Percentiles rank a stretch among this genome's conserved stretches.
Conservation (phyloP, 2,329 filamentous ascomycete species). For the Elsinoe fawcettii region DNA sequence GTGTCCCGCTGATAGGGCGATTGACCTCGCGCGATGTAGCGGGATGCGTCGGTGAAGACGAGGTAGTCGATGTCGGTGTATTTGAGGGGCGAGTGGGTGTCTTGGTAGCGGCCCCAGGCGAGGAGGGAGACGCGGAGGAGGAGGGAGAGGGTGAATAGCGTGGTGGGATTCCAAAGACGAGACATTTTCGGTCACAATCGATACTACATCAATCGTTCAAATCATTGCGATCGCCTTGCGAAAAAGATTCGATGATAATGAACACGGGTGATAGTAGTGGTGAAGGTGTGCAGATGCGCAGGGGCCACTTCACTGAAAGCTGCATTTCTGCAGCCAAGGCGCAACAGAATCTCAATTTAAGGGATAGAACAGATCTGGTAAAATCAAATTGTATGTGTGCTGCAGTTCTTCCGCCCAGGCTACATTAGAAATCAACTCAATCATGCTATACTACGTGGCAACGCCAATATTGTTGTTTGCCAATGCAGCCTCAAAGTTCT, state of each 20-base stretch:
- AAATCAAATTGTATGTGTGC: neutral
- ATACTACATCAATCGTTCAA: no score
- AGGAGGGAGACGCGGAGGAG: constrained; percentile 66
- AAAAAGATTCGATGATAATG: neutral
- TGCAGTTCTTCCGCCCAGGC: neutral
- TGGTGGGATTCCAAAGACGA: constrained; percentile 7
- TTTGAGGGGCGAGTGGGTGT: constrained; percentile 83
- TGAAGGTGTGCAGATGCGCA: constrained; percentile 5
- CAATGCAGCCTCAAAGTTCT: constrained; percentile 26
- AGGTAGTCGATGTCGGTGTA: constrained; percentile 99
- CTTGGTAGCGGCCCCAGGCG: constrained; percentile 85
- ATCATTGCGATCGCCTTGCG: no score
- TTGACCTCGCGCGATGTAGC: constrained; percentile 57
- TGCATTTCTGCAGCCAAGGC: neutral
- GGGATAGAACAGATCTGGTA: no score
- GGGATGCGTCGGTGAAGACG: constrained; percentile 92
- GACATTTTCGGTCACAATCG: no score
- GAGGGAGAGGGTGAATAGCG: constrained; percentile 40
- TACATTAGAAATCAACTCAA: neutral
- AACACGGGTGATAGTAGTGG: neutral
- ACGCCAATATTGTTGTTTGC: constrained; percentile 23
- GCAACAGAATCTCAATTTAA: no score
- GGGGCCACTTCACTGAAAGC: neutral
- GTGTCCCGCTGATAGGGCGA: constrained; percentile 87
- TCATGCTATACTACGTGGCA: constrained; percentile 17